Evolutionary conservation across 2,329 filamentous ascomycete species (phyloP), one percentile per base, ranked within the genome.

Genomic region (Fusarium sp.): DNA sequence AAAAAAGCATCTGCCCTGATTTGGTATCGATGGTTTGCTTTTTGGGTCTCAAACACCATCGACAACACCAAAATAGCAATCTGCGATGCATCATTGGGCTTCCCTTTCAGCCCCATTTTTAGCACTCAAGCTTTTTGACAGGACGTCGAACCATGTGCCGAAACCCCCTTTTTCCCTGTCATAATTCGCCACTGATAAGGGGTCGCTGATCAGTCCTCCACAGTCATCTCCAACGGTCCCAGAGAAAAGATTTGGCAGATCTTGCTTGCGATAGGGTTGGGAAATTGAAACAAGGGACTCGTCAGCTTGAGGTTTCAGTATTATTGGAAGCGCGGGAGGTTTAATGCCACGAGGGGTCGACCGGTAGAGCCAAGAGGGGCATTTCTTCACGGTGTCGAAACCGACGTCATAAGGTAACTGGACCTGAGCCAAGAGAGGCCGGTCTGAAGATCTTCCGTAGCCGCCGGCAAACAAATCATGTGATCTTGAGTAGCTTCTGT

Each of bases 201-300:
- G 72, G 72, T 41, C 32, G 47, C 47, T 62, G 50, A 49, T 57
- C 46, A 20, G 27, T 59, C 50, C 53, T 63, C 55, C 53, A 66
- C 28, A 49, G 21, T 42, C 43, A 54, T 60, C 49, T 57, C 65
- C 68, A 61, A 14, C 50, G 27, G 25, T 66, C 25, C 51, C 23
- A 59, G 55, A 45, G 34, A 65, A 65, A 46, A 51, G 23, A 56
- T 58, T 63, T 56, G 55, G 61, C 67, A 69, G 72, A 73, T 74
- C 68, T 43, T 59, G 23, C 53, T 55, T 23, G 21, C 55, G 28
- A 59, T 48, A 45, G 45, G 56, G 57, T 60, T 68, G 54, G 23
- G 56, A 60, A 34, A 71, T 64, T 70, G 72, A 75, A 75, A 75
- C 73, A 74, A 59, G 67, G 67, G 61, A 59, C 68, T 75, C 69